Evolutionary conservation across 257 asterid genomes (phyloP), one percentile per base, ranked within the genome.

Genomic region (Solanum phureja): DNA sequence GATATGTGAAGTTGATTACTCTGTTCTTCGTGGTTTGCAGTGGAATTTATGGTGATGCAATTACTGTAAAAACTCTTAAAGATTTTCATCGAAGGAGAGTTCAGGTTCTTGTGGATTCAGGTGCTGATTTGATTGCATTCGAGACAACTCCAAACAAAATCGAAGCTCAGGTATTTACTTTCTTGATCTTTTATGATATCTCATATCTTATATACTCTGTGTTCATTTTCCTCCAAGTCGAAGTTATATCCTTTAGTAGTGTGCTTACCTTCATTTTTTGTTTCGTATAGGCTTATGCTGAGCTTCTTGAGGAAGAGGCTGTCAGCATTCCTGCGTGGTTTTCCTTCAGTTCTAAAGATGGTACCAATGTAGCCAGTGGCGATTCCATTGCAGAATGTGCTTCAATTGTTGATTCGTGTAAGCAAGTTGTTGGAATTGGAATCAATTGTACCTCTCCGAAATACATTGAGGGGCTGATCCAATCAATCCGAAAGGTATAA

Each of bases 371-470:
- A 6, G 97, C 77, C 2, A 91, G 93, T 86, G 98, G 98, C 16
- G 97, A 96, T 73, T 82, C 94, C 0, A 88, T 96, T 8, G 83
- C 90, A 34, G 98, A 95, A 38, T 96, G 98, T 85, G 97, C 94
- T 34, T 56, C 86, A 14, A 68, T 95, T 6, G 98, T 96, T 29
- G 93, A 94, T 82, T 91, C 95, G 3, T 94, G 95, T 24, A 86
- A 86, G 27, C 91, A 87, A 77, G 97, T 95, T 16, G 52, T 93
- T 9, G 93, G 91, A 19, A 94, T 96, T 56, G 98, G 99, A 79
- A 90, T 94, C 91, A 96, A 96, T 77, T 96, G 99, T 69, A 96
- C 98, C 40, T 91, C 99, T 13, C 99, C 99, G 7, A 90, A 98
- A 92, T 91, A 81, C 90, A 91, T 95, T 69, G 92, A 88, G n/a